Evolutionary conservation across 2,329 filamentous ascomycete genomes (phyloP), one percentile per base, ranked within the genome.

Genomic region (Trichophaea hybrida): DNA sequence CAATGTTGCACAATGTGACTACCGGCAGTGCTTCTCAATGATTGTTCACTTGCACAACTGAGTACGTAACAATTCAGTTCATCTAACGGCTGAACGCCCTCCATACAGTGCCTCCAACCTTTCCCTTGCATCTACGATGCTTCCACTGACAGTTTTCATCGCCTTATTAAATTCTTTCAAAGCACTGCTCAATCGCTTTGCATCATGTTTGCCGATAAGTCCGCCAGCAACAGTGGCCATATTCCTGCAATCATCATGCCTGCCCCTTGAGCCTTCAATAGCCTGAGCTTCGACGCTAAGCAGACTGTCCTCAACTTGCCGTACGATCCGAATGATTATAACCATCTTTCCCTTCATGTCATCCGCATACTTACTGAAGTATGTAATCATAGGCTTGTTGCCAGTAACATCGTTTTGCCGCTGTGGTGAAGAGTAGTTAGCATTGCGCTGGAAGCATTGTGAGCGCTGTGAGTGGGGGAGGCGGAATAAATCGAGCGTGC

Each of bases 221-320:
- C 63, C 60, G 2, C 62, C 62, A 0, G 57, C 59, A 33, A 76
- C 75, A 49, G 71, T 72, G 3, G 73, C 71, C 38, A 76, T 67
- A 67, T 73, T 60, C 65, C 70, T 65, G 62, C 70, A 57, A 62
- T 68, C 60, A n/a, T 61, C 60, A 15, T 34, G 31, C 48, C 62
- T 63, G 33, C 67, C 64, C 17, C 70, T 70, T 60, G 73, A 73
- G 17, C 71, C 71, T 46, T 76, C 72, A n/a, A 75, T 74, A 4
- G 71, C 70, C 44, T 75, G 75, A 31, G 71, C 68, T 64, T 79
- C 77, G 1, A 79, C 72, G 4, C 75, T 74, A 55, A 75, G 72
- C 6, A 79, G 70, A 58, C 76, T 76, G 57, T 74, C 72, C 68
- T 79, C 77, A 34, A 79, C 77, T 62, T 79, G 76, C 54, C 73